These are phyloP conservation scores for Scopulariopsis brevicaulis DNA, from an alignment of 2,329 filamentous ascomycete species.

Conservation along the genomic window DNA sequence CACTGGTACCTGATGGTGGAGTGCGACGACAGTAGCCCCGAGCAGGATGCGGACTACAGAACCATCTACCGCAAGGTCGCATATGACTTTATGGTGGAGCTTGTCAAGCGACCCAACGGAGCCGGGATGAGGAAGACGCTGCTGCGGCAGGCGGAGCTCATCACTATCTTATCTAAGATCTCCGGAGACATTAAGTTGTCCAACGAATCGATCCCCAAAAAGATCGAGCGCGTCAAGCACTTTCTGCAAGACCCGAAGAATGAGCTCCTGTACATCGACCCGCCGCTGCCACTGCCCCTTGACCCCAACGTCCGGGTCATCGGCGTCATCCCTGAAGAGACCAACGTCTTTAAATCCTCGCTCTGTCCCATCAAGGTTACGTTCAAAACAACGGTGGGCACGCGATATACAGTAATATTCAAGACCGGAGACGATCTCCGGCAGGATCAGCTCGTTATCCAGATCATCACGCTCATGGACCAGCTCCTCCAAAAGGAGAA, in stretches of 20 bases:
- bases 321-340: conserved; percentile 73
- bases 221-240: conserved; percentile 75
- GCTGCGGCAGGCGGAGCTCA: conserved; percentile 77
- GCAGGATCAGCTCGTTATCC: conserved; percentile 94
- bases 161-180: conserved; percentile 78
- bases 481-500: conserved; percentile 92
- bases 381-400: conserved; percentile 70
- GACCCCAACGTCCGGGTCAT: conserved; percentile 74
- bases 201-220: conserved; percentile 64
- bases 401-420: conserved; percentile 86
- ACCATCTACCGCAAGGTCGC: conserved; percentile 87
- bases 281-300: conserved; percentile 75
- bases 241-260: conserved; percentile 83
- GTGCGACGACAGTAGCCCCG: conserved; percentile 72
- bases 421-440: conserved; percentile 94
- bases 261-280: conserved; percentile 72
- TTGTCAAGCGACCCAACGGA: conserved; percentile 62
- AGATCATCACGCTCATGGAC: conserved; percentile 96
- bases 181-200: conserved; percentile 79
- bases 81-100: conserved; percentile 88
- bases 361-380: conserved; percentile 83
- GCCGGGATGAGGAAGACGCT: conserved; percentile 64
- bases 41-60: conserved; percentile 63
- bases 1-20: conserved; percentile 99
- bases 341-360: conserved; percentile 90